Conservation (phyloP, 192 early-diverging fungal genomes). For the Coemansia sp. region DNA sequence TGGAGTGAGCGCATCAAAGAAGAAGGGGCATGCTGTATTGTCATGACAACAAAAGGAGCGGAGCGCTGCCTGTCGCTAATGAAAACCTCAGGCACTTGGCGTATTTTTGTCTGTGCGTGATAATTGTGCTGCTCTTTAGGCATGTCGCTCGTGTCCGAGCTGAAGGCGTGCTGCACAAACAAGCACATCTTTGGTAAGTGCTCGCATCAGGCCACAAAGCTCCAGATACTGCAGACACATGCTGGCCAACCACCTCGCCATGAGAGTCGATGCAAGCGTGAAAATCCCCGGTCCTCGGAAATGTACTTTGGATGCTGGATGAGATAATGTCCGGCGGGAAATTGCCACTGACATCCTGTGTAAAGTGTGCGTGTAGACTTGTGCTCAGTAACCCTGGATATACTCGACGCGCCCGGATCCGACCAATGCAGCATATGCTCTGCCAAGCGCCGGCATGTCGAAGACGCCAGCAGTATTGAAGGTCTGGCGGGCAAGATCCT, state of each 20-base stretch:
- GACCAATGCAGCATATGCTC: slow-evolving; percentile 31
- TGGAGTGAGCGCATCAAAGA: too few relatives aligned
- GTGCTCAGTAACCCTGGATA: slow-evolving; percentile 30
- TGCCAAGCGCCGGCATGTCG: slow-evolving; percentile 18
- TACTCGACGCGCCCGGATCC: slow-evolving; percentile 21
- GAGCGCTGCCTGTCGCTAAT: background rate
- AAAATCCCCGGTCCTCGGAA: background rate
- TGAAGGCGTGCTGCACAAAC: slow-evolving; percentile 16
- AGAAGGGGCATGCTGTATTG: too few relatives aligned
- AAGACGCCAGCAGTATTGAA: background rate
- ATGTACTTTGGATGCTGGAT: background rate
- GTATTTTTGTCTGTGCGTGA: background rate
- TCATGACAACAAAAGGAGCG: too few relatives aligned
- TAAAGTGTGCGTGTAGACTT: slow-evolving; percentile 11
- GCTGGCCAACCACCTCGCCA: too few relatives aligned
- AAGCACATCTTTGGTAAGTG: slow-evolving; percentile 44
- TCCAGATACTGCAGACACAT: too few relatives aligned
- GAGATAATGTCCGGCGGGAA: too few relatives aligned
- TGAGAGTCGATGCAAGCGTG: slow-evolving; percentile 6
- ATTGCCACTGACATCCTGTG: too few relatives aligned
- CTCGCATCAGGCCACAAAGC: too few relatives aligned
- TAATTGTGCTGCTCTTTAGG: slow-evolving; percentile 7
- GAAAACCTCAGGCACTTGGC: background rate
- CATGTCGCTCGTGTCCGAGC: slow-evolving; percentile 26
- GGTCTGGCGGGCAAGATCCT: slow-evolving; percentile 2